phyloP scores from a whole-genome alignment of 108 stramenopile species.

The Epithemia pelagica region DNA sequence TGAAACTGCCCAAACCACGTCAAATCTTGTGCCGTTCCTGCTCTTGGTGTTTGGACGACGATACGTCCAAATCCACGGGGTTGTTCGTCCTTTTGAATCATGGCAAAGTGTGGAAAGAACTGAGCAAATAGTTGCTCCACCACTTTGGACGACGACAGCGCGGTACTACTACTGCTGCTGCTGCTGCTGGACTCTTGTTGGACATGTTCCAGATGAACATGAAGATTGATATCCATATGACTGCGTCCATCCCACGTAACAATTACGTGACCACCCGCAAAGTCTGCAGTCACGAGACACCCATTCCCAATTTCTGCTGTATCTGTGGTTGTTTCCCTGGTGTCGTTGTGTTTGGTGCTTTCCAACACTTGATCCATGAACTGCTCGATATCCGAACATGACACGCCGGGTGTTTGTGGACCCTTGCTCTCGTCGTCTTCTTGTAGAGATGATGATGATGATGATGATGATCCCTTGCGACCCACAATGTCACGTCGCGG shows the following conservation, averaged over 20 bases:
- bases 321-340: neutral
- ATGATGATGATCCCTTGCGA: neutral
- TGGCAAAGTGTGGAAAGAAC: no score
- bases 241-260: constrained; percentile 31
- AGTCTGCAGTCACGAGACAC: constrained; percentile 7
- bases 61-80: constrained; percentile 45
- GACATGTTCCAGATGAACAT: no score
- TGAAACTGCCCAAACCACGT: no score
- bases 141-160: neutral
- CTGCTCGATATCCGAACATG: no score
- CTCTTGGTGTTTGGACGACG: no score
- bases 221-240: constrained; percentile 35
- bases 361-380: no score
- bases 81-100: constrained; percentile 24
- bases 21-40: no score
- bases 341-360: neutral
- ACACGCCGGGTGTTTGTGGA: no score
- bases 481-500: neutral
- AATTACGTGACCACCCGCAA: constrained; percentile 8
- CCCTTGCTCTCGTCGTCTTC: neutral
- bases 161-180: neutral
- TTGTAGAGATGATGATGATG: no score
- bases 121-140: no score
- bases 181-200: neutral
- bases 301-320: constrained; percentile 22